A percentile compares a stretch with the other conserved stretches of the same genome.
These are phyloP conservation scores for Glycine latifolia DNA, from an alignment of 306 rosid genomes.

Conservation along the genomic window DNA sequence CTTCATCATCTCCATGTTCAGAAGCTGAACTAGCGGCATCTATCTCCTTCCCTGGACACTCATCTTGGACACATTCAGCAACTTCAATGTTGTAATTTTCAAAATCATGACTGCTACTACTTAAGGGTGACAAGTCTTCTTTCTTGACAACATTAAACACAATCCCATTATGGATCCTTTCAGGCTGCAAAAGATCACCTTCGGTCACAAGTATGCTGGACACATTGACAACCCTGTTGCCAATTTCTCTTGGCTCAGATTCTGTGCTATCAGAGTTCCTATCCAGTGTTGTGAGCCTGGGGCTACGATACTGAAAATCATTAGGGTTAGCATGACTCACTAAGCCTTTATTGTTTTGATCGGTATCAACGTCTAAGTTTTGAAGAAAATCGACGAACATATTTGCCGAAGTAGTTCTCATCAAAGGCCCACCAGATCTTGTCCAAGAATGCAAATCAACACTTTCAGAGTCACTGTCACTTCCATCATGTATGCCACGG, in stretches of 20 bases:
- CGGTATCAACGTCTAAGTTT: constrained; percentile 71
- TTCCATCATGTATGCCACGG: constrained; percentile 68
- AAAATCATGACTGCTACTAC: constrained; percentile 60
- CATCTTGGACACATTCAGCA: constrained; percentile 75
- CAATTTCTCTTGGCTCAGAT: constrained; percentile 59
- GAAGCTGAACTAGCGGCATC: constrained; percentile 70
- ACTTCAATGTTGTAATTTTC: constrained; percentile 66
- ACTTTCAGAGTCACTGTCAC: constrained; percentile 81
- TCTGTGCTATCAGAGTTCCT: constrained; percentile 64
- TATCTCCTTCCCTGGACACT: constrained; percentile 69
- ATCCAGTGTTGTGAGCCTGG: constrained; percentile 63
- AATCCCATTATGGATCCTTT: constrained; percentile 80
- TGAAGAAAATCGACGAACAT: constrained; percentile 80
- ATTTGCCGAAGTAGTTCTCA: constrained; percentile 89
- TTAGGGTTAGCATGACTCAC: background rate
- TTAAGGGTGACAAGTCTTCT: constrained; percentile 67
- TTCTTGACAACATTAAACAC: constrained; percentile 88
- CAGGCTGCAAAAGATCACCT: constrained; percentile 97
- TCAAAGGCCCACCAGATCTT: constrained; percentile 92
- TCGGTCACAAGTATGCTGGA: constrained; percentile 70
- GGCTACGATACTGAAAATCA: constrained; percentile 55
- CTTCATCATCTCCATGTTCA: constrained; percentile 63
- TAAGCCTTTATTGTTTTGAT: constrained; percentile 7
- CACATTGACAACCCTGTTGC: constrained; percentile 59
- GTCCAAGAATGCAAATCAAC: constrained; percentile 79